Percentiles rank a stretch among this genome's conserved stretches.
Conservation (phyloP, 1,284 basidiomycete genomes). For the Volvariella volvacea region DNA sequence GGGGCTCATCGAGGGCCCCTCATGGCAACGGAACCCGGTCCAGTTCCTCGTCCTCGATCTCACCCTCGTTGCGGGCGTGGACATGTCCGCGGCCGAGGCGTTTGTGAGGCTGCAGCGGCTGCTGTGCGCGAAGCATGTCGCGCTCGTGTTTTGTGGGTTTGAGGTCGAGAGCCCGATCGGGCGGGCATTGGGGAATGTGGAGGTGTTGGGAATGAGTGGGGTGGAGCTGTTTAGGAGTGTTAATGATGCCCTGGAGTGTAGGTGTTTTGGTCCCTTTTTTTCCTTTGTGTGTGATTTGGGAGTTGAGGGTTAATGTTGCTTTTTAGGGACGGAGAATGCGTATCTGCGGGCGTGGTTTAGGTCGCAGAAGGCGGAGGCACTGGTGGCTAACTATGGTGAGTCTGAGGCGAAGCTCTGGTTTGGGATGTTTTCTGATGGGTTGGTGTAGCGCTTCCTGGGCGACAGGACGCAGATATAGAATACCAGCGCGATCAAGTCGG, state of each 20-base stretch:
- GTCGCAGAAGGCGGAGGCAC: constrained; percentile 49
- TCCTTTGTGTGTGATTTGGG: not conserved
- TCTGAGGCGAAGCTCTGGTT: too few relatives aligned
- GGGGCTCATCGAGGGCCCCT: constrained; percentile 63
- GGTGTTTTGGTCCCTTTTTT: constrained; percentile 20
- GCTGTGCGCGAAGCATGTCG: constrained; percentile 69
- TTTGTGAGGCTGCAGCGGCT: constrained; percentile 89
- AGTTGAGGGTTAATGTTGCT: too few relatives aligned
- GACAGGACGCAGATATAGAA: constrained; percentile 39
- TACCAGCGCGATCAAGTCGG: constrained; percentile 35
- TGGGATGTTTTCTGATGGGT: too few relatives aligned
- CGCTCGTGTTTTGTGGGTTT: constrained; percentile 88
- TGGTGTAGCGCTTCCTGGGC: constrained; percentile 53
- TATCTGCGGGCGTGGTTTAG: constrained; percentile 76
- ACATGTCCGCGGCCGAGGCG: constrained; percentile 93
- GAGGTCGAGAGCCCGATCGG: constrained; percentile 56
- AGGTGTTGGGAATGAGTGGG: constrained; percentile 65
- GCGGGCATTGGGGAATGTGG: constrained; percentile 57
- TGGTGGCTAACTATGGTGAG: constrained; percentile 27
- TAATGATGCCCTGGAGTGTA: constrained; percentile 92
- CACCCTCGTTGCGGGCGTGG: constrained; percentile 81
- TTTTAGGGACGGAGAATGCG: constrained; percentile 87
- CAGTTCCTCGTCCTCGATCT: constrained; percentile 89
- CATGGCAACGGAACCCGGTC: constrained; percentile 78
- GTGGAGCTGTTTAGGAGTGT: constrained; percentile 83